A percentile compares a stretch with the other conserved stretches of the same genome.
Evolutionary conservation across 352 stramenopile genomes (phyloP).

Genomic region (Phytophthora tubulina): DNA sequence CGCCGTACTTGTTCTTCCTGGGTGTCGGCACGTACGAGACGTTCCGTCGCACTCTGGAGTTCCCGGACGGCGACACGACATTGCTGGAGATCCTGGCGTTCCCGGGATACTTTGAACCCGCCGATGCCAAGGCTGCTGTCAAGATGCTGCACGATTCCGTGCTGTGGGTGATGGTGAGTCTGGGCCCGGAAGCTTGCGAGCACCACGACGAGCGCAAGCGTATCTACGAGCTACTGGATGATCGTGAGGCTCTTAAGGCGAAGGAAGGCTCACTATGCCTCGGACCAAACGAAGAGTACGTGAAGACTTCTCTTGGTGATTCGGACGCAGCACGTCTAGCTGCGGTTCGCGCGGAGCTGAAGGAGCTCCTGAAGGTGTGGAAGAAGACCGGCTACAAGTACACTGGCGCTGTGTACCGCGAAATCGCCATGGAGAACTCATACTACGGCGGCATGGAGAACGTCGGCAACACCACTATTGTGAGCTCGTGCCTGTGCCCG

Average conservation of each 20-base stretch:
- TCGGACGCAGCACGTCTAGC: slow-evolving; percentile 58
- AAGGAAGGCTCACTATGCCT: slow-evolving; percentile 69
- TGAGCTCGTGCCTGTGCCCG: slow-evolving; percentile 75
- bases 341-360: slow-evolving; percentile 63
- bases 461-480: slow-evolving; percentile 85
- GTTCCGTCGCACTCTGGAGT: slow-evolving; percentile 76
- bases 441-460: slow-evolving; percentile 89
- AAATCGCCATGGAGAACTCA: slow-evolving; percentile 88
- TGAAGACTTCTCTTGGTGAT: slow-evolving; percentile 53
- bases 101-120: slow-evolving; percentile 72
- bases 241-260: slow-evolving; percentile 73
- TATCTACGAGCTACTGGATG: slow-evolving; percentile 73
- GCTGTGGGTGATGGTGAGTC: slow-evolving; percentile 76
- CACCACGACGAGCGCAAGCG: slow-evolving; percentile 77
- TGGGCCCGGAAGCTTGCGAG: slow-evolving; percentile 73
- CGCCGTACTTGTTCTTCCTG: slow-evolving; percentile 84
- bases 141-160: slow-evolving; percentile 84
- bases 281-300: slow-evolving; percentile 62
- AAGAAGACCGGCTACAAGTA: slow-evolving; percentile 89
- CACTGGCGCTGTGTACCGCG: slow-evolving; percentile 79
- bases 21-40: slow-evolving; percentile 83
- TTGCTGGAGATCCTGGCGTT: slow-evolving; percentile 79
- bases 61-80: slow-evolving; percentile 78
- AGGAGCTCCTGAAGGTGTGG: slow-evolving; percentile 71
- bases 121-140: slow-evolving; percentile 72